Evolutionary conservation across 805 yeast genomes (phyloP).

Genomic region (Saccharomycopsis fermentans): DNA sequence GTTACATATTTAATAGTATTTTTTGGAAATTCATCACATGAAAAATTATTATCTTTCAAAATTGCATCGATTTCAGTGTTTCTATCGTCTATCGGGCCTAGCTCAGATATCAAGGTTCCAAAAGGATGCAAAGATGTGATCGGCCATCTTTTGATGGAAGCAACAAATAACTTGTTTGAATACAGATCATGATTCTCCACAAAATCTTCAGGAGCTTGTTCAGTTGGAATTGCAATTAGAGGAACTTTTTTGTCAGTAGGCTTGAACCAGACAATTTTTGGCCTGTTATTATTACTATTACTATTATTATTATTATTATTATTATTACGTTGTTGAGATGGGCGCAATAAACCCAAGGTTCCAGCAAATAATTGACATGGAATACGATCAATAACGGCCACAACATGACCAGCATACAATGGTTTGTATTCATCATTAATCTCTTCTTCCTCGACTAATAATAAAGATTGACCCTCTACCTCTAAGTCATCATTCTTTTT

Average conservation of each 20-base stretch:
- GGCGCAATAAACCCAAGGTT: conserved; percentile 85
- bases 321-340: conserved; percentile 86
- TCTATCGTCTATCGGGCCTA: conserved; percentile 72
- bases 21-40: conserved; percentile 71
- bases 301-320: conserved; percentile 32
- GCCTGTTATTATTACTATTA: conserved; percentile 36
- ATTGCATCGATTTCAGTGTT: conserved; percentile 80
- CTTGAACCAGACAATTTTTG: conserved; percentile 98
- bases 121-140: conserved; percentile 97
- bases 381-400: conserved; percentile 93
- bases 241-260: conserved; percentile 98
- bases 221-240: conserved; percentile 95
- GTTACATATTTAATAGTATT: conserved; percentile 23
- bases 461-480: conserved; percentile 92
- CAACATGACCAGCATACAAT: conserved; percentile 94
- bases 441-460: conserved; percentile 91
- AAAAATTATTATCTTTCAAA: conserved; percentile 74
- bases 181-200: conserved; percentile 85
- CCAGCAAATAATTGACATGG: conserved; percentile 96
- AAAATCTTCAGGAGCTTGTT: conserved; percentile 93
- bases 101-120: conserved; percentile 80
- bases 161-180: conserved; percentile 75
- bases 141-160: conserved; percentile 98
- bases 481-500: conserved; percentile 97
- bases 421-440: conserved; percentile 89